Evolutionary conservation across 257 asterid genomes (phyloP), one percentile per base, ranked within the genome.

Genomic region (Primulina tabacum): DNA sequence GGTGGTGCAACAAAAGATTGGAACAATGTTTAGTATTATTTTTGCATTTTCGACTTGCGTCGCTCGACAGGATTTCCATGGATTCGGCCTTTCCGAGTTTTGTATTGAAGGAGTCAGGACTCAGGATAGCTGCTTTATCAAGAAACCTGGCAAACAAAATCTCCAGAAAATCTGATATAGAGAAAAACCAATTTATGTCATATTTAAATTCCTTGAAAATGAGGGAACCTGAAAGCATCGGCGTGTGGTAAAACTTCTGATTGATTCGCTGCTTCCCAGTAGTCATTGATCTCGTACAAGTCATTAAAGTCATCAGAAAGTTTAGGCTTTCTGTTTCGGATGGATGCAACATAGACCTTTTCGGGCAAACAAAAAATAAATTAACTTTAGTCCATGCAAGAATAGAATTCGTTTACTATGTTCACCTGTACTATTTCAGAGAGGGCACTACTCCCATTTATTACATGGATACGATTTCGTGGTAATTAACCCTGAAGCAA

Each of bases 11-110:
- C 87, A 83, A 40, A 90, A 90, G 32, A 90, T 68, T 12, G 97
- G 97, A 4, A 82, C 61, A 84, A 90, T 73, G 70, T 79, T 77
- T 6, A 88, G 74, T 8, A 90, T 8, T 80, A 90, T 83, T 73
- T 90, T 90, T 17, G 88, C 92, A 62, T 90, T 90, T 65, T 90
- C 97, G 0, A 90, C 97, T 81, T 90, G 95, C 29, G 97, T 90
- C 2, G 88, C 89, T n/a, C 82, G 81, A 76, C 95, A 90, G 69
- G 82, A 87, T 53, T 77, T 82, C 93, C 93, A 86, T 28, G 87
- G 87, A 71, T 69, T 80, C 73, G 71, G 77, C 12, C 34, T 71
- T 21, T 37, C 68, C 0, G 77, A 24, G 62, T 26, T 8, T 21
- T 65, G 67, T 28, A 58, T 18, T 68, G 80, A 26, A 9, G 88